Base-by-base conservation (phyloP, 2,329 filamentous ascomycete genomes). In the Biscogniauxia sp. region DNA sequence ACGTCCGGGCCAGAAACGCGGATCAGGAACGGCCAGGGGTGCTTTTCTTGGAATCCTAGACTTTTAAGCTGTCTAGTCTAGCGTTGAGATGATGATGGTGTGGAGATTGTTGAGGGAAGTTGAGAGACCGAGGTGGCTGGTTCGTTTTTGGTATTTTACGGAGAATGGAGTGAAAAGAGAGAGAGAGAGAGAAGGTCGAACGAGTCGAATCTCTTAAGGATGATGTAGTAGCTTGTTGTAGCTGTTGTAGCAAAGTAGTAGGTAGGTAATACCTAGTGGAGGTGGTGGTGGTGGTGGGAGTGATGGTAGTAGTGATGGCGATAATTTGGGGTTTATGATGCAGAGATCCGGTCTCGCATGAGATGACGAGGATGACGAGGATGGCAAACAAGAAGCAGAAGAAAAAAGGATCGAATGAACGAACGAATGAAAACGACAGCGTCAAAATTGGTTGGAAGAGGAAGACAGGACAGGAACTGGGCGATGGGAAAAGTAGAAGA, bases 401-500 rank as follows among this genome's bases (percentile, higher is more conserved):
- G 19, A 17, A 52, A 37, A 37, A 50, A 53, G 32, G 20, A 53
- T 45, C 26, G 20, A 50, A 20, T 9, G 28, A 37, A 57, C 2
- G 49, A 25, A 32, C 28, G 23, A 54, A 23, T 23, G 23, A 23
- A 23, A 23, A 23, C 5, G 23, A 23, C 23, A 23, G 23, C 23
- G 23, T 23, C 23, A 23, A 23, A 23, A 23, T 23, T 23, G 23
- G 23, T 23, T 23, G 23, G 23, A 23, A 23, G 19, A 41, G 11
- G 13, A 28, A 55, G 45, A 57, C 60, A 60, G 41, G 53, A 59
- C 49, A 62, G 25, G n/a, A n/a, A n/a, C n/a, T n/a, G n/a, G n/a
- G 28, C 28, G 28, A 32, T 15, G 5, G 37, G 20, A 49, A 41
- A 20, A 50, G 41, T 20, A 20, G 28, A 32, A 32, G 28, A 32